phyloP scores from a whole-genome alignment of 2,329 filamentous ascomycete genomes.

The Fusarium sambucinum region DNA sequence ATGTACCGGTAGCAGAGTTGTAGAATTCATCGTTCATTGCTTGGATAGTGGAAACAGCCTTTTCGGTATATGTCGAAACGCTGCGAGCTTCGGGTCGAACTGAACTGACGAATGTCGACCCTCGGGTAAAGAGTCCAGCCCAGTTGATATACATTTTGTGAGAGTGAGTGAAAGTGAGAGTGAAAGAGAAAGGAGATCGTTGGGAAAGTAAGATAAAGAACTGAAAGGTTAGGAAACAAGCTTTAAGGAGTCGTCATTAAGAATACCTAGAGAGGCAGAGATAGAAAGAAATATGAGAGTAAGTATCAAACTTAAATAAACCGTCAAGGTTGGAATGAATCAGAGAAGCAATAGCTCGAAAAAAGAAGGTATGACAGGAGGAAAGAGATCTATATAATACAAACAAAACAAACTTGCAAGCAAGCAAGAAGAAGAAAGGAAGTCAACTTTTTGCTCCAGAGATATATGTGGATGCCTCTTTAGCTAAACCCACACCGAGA shows the following conservation, averaged over 20 bases:
- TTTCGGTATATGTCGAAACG: slow-evolving; percentile 49
- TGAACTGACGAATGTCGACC: slow-evolving; percentile 36
- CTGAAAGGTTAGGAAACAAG: not conserved
- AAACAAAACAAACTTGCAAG: slow-evolving; percentile 11
- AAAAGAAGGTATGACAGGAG: slow-evolving; percentile 7
- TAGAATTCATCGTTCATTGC: slow-evolving; percentile 71
- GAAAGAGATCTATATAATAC: slow-evolving; percentile 41
- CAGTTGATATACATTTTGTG: slow-evolving; percentile 46
- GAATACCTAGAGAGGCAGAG: not conserved
- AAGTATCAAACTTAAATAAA: slow-evolving; percentile 23
- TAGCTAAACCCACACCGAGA: slow-evolving; percentile 37
- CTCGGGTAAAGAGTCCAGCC: slow-evolving; percentile 39
- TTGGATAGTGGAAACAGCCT: slow-evolving; percentile 52
- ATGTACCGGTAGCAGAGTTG: slow-evolving; percentile 69
- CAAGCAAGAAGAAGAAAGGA: not conserved
- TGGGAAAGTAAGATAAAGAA: not conserved
- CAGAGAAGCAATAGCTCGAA: slow-evolving; percentile 29
- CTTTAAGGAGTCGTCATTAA: slow-evolving; percentile 21
- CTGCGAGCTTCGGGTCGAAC: slow-evolving; percentile 33
- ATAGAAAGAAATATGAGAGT: not conserved
- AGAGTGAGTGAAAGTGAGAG: not conserved
- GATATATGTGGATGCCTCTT: slow-evolving; percentile 34
- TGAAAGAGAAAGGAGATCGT: not conserved
- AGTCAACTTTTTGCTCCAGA: slow-evolving; percentile 19
- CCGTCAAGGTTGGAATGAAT: slow-evolving; percentile 23